Base-by-base conservation (phyloP, 2,329 filamentous ascomycete species). In the Iodosphaeria phyllophila region DNA sequence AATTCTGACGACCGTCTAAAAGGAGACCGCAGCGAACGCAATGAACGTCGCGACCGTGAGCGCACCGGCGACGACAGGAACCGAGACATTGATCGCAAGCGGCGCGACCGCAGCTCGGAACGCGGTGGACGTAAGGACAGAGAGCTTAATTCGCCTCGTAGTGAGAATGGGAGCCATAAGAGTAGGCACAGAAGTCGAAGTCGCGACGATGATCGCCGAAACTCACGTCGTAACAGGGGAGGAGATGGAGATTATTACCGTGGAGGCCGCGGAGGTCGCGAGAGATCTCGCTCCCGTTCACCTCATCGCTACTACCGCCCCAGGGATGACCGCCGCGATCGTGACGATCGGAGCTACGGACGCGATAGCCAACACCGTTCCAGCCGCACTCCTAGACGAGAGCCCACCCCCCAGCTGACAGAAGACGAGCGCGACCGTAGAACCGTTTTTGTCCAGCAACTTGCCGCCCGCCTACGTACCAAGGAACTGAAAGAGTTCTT, bases 381-480 rank as follows among this genome's bases (percentile, higher is more conserved):
- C 29, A 38, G 37, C 16, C 38, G 40, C 26, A 42, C 39, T 8
- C 42, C 48, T 19, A 56, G 48, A 40, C 51, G 51, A 37, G 64
- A 68, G 33, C 49, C 47, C 28, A 72, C 75, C 26, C 75, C 82
- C 15, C 72, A 78, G 44, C 69, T 78, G 31, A 92, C 78, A 41
- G 84, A 93, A 50, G 89, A 95, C 53, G 89, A 98, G 54, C 77
- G 86, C 44, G 89, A 98, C 56, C 76, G 82, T 40, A 78, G 89
- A 42, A 98, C 91, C 30, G 82, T 98, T 30, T 98, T 98, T 47
- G 89, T 98, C 28, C 89, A 98, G 59, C 89, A 98, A 54, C 75
- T 98, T 45, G 89, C 89, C 38, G 84, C 84, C 37, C 79, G 89
- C 44, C 65, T 95, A 35, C 74, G 86, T 39, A 92, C 80, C 28